Base-by-base conservation (phyloP, 345 rosid genomes). In the Passiflora organensis region DNA sequence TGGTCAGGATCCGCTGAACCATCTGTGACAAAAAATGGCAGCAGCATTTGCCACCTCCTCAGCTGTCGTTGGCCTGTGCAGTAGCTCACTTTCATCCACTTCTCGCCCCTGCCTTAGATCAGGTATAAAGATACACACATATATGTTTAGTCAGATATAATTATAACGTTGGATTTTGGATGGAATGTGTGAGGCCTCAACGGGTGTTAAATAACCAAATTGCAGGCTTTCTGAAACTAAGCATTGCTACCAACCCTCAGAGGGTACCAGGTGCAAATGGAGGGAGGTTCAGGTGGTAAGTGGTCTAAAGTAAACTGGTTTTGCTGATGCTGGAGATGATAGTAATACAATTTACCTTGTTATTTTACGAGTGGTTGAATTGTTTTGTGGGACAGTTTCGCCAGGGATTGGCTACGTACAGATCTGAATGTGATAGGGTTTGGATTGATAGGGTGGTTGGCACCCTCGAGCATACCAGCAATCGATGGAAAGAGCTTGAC, bases 381-480 rank as follows among this genome's bases (percentile, higher is more conserved):
- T 10, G 5, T 13, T 42, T 9, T 8, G 4, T n/a, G 42, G 13
- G 25, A 37, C 24, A 88, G 98, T 88, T 86, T 93, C 57, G 69
- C 78, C 73, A 80, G 89, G 71, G 67, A 88, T 71, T 91, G 98
- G 96, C 77, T 85, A 24, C 78, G 96, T 10, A 77, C 23, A 62
- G 96, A 91, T 46, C 54, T 79, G 43, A 88, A 76, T 59, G 95
- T 89, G 82, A 75, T 93, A 0, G 96, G 95, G 11, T 89, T 93
- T 51, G 96, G 95, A 32, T 60, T 93, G 62, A 80, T 91, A 28
- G 96, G 98, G 37, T 91, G 96, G 98, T 0, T 88, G 19, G 96
- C 91, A 8, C 98, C 98, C 1, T 89, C 96, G 5, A 89, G 99
- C 70, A 64, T 89, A 6, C 99, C 99, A 14, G 85, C 72, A 1